These are phyloP conservation scores for Colletotrichum sp. DNA, from an alignment of 2,329 filamentous ascomycete genomes.

Conservation along the genomic window DNA sequence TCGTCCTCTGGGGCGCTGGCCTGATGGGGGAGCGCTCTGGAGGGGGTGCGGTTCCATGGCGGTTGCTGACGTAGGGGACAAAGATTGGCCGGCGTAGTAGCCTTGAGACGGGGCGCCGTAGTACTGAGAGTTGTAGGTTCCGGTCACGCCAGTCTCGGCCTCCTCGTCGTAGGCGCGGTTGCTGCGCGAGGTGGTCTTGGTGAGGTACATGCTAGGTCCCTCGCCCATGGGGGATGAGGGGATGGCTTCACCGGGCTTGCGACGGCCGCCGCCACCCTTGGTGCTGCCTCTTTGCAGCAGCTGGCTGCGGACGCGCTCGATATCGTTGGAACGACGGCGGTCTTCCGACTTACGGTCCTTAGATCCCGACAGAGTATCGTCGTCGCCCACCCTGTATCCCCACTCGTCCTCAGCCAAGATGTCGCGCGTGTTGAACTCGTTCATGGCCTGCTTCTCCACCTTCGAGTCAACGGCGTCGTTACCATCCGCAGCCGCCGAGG, in stretches of 20 bases:
- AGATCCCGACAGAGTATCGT: conserved; percentile 34
- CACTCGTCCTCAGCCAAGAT: conserved; percentile 40
- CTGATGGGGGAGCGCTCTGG: conserved; percentile 7
- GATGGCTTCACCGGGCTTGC: conserved; percentile 52
- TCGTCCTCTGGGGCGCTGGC: conserved; percentile 14
- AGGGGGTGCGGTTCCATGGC: conserved; percentile 8
- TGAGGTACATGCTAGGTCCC: conserved; percentile 28
- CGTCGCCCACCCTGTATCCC: conserved; percentile 39
- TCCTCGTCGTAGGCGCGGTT: conserved; percentile 47
- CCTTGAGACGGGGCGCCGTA: conserved; percentile 29
- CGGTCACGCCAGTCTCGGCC: conserved; percentile 38
- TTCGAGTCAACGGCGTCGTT: conserved; percentile 23
- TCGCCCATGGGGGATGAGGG: conserved; percentile 35
- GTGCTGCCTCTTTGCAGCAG: conserved; percentile 45
- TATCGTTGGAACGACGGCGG: conserved; percentile 40
- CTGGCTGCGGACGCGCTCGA: conserved; percentile 40
- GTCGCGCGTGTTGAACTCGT: conserved; percentile 47
- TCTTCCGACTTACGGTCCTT: conserved; percentile 36
- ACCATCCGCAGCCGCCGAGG: conserved; percentile 36
- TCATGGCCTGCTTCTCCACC: conserved; percentile 48
- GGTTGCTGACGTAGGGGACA: conserved; percentile 1
- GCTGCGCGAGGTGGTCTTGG: conserved; percentile 33
- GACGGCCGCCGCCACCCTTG: conserved; percentile 52
- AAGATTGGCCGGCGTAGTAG: conserved; percentile 7
- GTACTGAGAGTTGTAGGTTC: conserved; percentile 23